These are phyloP conservation scores for Quercus phellos DNA, from an alignment of 331 rosid genomes.

Conservation along the genomic window DNA sequence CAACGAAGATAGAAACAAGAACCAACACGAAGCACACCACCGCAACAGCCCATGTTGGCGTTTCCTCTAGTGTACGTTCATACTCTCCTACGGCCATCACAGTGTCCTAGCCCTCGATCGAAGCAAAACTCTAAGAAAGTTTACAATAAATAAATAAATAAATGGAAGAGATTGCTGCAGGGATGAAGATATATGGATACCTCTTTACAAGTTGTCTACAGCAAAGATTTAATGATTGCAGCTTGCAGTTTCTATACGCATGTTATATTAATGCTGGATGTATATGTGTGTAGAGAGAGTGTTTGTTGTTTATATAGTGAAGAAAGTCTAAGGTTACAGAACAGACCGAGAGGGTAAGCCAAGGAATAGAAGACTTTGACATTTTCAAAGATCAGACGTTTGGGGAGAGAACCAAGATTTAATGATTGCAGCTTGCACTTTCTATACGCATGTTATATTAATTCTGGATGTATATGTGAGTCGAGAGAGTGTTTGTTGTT, in stretches of 20 bases:
- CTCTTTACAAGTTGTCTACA: too few relatives aligned
- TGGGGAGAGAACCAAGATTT: neutral
- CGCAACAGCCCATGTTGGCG: constrained; percentile 93
- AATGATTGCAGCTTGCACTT: too few relatives aligned
- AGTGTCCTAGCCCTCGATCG: neutral
- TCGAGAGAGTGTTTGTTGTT: neutral
- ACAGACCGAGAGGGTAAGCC: neutral
- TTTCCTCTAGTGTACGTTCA: constrained; percentile 56
- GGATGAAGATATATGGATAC: neutral
- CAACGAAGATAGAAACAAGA: constrained; percentile 58
- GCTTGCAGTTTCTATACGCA: neutral
- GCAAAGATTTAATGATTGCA: neutral
- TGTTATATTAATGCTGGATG: too few relatives aligned
- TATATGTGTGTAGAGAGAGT: neutral
- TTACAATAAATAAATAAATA: neutral
- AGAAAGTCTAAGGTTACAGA: neutral
- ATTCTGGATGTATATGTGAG: too few relatives aligned
- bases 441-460: too few relatives aligned
- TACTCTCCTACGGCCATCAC: neutral
- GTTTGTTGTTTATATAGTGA: neutral
- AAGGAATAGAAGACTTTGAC: neutral
- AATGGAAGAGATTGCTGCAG: neutral
- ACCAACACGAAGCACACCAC: constrained; percentile 71
- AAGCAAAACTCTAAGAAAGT: neutral
- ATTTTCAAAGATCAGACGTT: neutral